Evolutionary conservation across 352 stramenopile genomes (phyloP), one percentile per base, ranked within the genome.

Genomic region (Phytophthora colocasiae): DNA sequence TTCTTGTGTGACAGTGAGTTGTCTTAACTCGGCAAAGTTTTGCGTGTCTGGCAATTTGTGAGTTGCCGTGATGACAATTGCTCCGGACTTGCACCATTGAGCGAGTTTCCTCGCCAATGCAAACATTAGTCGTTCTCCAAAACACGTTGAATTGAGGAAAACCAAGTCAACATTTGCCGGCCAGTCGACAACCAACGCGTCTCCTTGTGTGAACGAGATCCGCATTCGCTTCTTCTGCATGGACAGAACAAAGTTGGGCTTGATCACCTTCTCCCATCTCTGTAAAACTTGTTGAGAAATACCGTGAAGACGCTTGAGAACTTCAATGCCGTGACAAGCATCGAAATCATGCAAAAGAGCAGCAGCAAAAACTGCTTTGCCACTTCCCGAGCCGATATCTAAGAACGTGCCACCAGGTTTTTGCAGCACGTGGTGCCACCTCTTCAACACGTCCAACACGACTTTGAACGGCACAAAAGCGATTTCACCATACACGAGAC

Each of bases 121-220:
- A 32, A 66, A 66, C 72, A 97, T 87, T 6, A 98, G 63, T 0
- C 44, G 50, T 14, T 86, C 67, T 19, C 83, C 78, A 56, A 97
- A 98, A 56, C 92, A 98, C 22, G 92, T 98, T 44, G 87, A 96
- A 66, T 98, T 98, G 43, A 93, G 75, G 61, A 98, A 98, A 1
- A 96, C 66, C 2, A 98, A 38, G 41, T 92, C 85, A 0, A 78
- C 78, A 24, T 62, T 79, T 22, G 41, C 17, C 0, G 85, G 78
- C 83, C 89, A 97, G 56, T 98, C 91, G 14, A 85, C 49, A 1
- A 66, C 72, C 19, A 91, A 66, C 0, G 81, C 83, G 58, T 98
- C 91, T 24, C 77, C 88, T 17, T 81, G 77, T 1, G 78, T 66
- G 60, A 98, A 96, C 8, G 78, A 61, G 38, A 97, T 80, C 3